Conservation (phyloP, 2,329 filamentous ascomycete genomes). For the Cytospora piceae region DNA sequence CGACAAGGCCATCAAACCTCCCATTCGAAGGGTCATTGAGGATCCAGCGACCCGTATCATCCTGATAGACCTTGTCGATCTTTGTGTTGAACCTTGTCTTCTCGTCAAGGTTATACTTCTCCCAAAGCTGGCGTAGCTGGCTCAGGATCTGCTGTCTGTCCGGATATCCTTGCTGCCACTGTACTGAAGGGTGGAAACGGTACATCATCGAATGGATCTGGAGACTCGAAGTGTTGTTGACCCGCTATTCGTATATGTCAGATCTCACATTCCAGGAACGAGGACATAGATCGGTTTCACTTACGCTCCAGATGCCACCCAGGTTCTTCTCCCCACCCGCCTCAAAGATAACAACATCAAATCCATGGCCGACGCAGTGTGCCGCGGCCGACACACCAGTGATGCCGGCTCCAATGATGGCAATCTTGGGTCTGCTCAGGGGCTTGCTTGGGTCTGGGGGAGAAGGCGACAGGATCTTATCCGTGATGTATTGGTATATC, state of each 20-base stretch:
- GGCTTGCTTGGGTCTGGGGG: conserved; percentile 64
- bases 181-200: conserved; percentile 79
- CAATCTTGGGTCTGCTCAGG: conserved; percentile 67
- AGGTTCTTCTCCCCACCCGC: conserved; percentile 66
- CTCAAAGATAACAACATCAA: conserved; percentile 81
- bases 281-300: conserved; percentile 34
- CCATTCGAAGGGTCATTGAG: conserved; percentile 74
- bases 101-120: conserved; percentile 70
- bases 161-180: conserved; percentile 78
- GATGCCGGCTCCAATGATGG: conserved; percentile 72
- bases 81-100: conserved; percentile 73
- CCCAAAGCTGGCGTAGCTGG: conserved; percentile 74
- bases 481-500: conserved; percentile 66
- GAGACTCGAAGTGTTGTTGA: conserved; percentile 80
- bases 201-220: conserved; percentile 90
- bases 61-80: conserved; percentile 71
- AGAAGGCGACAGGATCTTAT: conserved; percentile 68
- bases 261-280: background rate
- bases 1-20: conserved; percentile 77
- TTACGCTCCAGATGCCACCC: conserved; percentile 80
- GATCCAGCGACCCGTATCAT: conserved; percentile 72
- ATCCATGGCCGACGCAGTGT: conserved; percentile 84
- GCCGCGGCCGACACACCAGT: conserved; percentile 78
- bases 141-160: conserved; percentile 74
- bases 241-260: conserved; percentile 52